Base-by-base conservation (phyloP, 148 eudicot species). In the Rhododendron williamsianum region DNA sequence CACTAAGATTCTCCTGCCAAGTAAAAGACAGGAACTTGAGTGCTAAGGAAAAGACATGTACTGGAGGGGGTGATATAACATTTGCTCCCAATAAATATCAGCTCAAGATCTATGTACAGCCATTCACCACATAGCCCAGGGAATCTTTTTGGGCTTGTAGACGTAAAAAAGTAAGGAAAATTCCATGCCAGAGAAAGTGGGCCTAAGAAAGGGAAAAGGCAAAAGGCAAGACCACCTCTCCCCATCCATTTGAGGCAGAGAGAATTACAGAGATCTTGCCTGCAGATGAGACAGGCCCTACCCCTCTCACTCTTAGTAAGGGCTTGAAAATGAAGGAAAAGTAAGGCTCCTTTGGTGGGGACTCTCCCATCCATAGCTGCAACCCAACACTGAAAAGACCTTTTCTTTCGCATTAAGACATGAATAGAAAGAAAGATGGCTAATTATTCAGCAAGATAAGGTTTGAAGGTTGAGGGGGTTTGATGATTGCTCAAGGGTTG, bases 231-330 rank as follows among this genome's bases (percentile, higher is more conserved):
- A 86, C 35, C 54, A 54, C 72, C 83, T 85, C 78, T 87, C 89
- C 84, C 85, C 81, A 88, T 83, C 88, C 36, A 81, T 81, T 38
- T 38, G 88, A 83, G 87, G 84, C 87, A 85, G 77, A 84, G 81
- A 87, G 85, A 87, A 87, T 88, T 87, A 80, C 71, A 56, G 60
- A 87, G 88, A 88, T 90, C 86, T 87, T 87, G 87, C 81, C 78
- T 82, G 54, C 76, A 58, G 84, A 82, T 82, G 88, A 81, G 85
- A 48, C 38, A 74, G 54, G 85, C 72, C 84, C 86, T 52, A 83
- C 83, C 85, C 82, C 84, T 76, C 72, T 84, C 80, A 71, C 58
- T 51, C 60, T 85, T 85, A 69, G 19, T 72, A 56, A 84, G 71
- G 86, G 89, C 88, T 84, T 82, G 91, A 88, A 88, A 84, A 69